Conservation (phyloP, 306 rosid species). For the Fagus sylvatica region DNA sequence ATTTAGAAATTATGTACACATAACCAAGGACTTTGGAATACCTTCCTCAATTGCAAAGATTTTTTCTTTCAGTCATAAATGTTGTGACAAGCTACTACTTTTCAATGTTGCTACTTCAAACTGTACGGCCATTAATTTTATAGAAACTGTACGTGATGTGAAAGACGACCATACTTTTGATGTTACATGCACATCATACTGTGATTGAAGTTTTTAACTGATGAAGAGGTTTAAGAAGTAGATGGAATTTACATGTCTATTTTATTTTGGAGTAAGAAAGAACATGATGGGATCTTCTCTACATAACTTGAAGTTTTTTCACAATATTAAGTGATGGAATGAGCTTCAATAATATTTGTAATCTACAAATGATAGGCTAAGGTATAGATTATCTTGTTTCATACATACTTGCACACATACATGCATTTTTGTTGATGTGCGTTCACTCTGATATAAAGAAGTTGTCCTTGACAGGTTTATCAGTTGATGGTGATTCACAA, state of each 20-base stretch:
- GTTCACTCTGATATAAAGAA: slow-evolving; percentile 4
- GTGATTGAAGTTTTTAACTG: background rate
- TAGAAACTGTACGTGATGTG: background rate
- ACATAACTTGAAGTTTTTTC: too few relatives aligned
- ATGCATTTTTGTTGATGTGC: background rate
- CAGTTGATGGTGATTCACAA: slow-evolving; percentile 78
- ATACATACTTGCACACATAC: background rate
- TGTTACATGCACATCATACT: slow-evolving; percentile 3
- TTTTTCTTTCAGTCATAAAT: background rate
- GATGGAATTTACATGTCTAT: background rate
- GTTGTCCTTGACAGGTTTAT: slow-evolving; percentile 61
- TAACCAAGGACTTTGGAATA: background rate
- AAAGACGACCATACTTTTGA: slow-evolving; percentile 2
- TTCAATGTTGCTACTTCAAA: background rate
- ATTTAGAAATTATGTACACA: background rate
- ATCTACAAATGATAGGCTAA: too few relatives aligned
- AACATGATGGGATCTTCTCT: background rate
- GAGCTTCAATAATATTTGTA: too few relatives aligned
- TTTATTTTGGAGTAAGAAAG: background rate
- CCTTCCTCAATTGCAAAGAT: slow-evolving; percentile 9
- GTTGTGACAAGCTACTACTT: background rate
- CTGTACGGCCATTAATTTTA: background rate
- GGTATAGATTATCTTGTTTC: too few relatives aligned
- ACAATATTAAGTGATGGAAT: too few relatives aligned
- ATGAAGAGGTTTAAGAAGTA: background rate